Evolutionary conservation across 176 grass and related monocot species (phyloP), one percentile per base, ranked within the genome.

Genomic region (Lolium rigidum): DNA sequence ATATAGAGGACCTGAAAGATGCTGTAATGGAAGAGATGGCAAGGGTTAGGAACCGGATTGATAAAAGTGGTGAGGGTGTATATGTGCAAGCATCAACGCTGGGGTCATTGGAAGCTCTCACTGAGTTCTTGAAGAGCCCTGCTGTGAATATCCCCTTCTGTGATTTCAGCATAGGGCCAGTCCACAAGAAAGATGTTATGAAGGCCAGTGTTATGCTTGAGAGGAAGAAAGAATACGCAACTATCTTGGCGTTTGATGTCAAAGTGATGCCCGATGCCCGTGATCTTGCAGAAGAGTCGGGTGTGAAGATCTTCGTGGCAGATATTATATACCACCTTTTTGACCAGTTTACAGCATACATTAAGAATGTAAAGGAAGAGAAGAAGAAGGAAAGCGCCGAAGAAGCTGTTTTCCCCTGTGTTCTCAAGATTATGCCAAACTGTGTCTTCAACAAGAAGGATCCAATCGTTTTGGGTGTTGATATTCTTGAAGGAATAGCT

Each of bases 171-270:
- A 98, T 98, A 67, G 95, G 95, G 12, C 95, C 95, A 83, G 95
- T 98, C 61, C 93, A 98, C 87, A 98, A 95, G 88, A 98, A 98
- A 78, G 93, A 98, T 85, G 93, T 95, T 24, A 95, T 95, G 95
- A 98, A 98, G 85, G 95, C 95, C 12, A 98, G 95, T 80, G 90
- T 93, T 68, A 98, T 98, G 95, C 91, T 98, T 60, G 93, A 98
- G 82, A 98, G 90, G 84, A 98, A 93, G 86, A 91, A 93, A 67
- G 95, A 98, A 80, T 98, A 90, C 85, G 95, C 95, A 54, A 98
- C 95, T 39, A 98, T 98, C 82, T 90, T 98, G 89, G 95, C 95
- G 10, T 98, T 98, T 92, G 93, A 98, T 95, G 95, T 98, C 79
- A 98, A 98, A 93, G 95, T 98, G 84, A 95, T 95, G 93, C 86